phyloP scores from a whole-genome alignment of 768 basidiomycete species.

The Mycena latifolia region DNA sequence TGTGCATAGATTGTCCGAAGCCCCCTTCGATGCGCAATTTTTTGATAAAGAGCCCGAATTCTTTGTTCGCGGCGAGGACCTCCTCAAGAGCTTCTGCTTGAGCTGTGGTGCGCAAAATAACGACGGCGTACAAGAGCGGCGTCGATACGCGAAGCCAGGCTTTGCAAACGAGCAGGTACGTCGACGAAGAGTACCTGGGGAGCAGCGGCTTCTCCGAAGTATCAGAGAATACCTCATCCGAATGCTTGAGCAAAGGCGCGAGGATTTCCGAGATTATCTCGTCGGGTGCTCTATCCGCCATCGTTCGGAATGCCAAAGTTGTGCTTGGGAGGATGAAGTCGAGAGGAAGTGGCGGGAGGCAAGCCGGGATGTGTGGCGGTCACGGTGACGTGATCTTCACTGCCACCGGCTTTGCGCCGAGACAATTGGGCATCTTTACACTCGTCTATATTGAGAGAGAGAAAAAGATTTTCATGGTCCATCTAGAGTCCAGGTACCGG shows the following conservation, averaged over 20 bases:
- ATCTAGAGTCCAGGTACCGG: slow-evolving; percentile 20
- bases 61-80: not conserved
- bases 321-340: too few species aligned
- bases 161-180: slow-evolving; percentile 25
- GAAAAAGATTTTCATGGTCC: too few species aligned
- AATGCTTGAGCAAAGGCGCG: slow-evolving; percentile 13
- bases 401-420: too few species aligned
- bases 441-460: too few species aligned
- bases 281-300: slow-evolving; percentile 2
- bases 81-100: not conserved
- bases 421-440: too few species aligned
- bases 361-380: too few species aligned
- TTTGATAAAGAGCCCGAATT: slow-evolving; percentile 11
- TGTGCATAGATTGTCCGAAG: slow-evolving; percentile 7
- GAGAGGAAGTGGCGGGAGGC: too few species aligned
- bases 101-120: slow-evolving; percentile 16
- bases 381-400: too few species aligned
- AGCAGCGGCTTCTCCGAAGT: not conserved
- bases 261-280: slow-evolving; percentile 26
- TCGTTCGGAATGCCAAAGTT: too few species aligned
- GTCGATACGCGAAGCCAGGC: slow-evolving; percentile 27
- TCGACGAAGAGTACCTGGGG: slow-evolving; percentile 13
- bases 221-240: slow-evolving; percentile 23
- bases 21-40: slow-evolving; percentile 17
- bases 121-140: slow-evolving; percentile 20